phyloP scores from a whole-genome alignment of 148 eudicot species.

The Bassia scoparia region DNA sequence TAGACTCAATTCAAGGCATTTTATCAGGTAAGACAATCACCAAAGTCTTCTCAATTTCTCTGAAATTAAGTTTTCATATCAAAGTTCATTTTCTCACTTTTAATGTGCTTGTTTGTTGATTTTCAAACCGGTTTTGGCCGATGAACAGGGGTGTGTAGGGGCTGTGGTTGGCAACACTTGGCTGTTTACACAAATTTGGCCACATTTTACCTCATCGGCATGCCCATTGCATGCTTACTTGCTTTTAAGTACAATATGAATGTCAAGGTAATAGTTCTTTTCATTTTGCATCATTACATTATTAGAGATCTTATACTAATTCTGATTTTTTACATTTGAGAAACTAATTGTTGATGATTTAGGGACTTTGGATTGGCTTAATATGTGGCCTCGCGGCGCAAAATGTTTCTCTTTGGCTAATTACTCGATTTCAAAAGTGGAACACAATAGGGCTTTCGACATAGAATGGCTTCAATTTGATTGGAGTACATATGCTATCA shows the following conservation, averaged over 20 bases:
- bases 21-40: conserved; percentile 52
- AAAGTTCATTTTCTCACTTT: no score
- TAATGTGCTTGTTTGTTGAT: background rate
- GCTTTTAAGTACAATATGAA: conserved; percentile 47
- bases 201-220: conserved; percentile 57
- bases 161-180: conserved; percentile 81
- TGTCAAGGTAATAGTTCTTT: conserved; percentile 37
- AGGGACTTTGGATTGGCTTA: conserved; percentile 36
- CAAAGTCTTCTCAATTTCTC: no score
- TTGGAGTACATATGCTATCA: no score
- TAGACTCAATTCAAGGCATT: conserved; percentile 81
- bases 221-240: conserved; percentile 55
- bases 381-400: conserved; percentile 27
- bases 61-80: no score
- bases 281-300: background rate
- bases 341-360: background rate
- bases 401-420: conserved; percentile 12
- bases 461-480: no score
- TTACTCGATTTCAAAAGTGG: conserved; percentile 24
- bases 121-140: background rate
- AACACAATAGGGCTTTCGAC: conserved; percentile 7
- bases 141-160: conserved; percentile 64
- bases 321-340: background rate
- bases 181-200: conserved; percentile 55
- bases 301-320: background rate